Base-by-base conservation (phyloP, 306 rosid genomes). In the Carpinus viminea region DNA sequence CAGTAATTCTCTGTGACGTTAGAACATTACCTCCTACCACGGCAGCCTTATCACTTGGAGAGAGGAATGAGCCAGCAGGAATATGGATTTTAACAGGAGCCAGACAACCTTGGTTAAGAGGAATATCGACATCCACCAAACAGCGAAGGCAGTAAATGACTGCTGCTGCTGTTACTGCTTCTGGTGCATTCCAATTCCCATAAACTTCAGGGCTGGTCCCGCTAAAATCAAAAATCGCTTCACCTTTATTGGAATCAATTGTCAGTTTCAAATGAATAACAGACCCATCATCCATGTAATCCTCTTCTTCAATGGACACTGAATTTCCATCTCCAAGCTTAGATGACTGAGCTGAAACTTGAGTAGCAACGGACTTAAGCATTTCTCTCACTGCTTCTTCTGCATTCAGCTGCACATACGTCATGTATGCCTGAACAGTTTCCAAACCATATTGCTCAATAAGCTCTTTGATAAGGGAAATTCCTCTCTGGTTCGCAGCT, bases 281-380 rank as follows among this genome's bases (percentile, higher is more conserved):
- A 59, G 98, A 94, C 15, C 98, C 97, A 73, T 94, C 98, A 85
- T 94, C 98, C 98, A 94, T 94, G 88, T 85, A 92, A 83, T 94
- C 98, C 88, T 94, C 94, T 80, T 94, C 97, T 82, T 89, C 96
- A 16, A 94, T 76, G 70, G 86, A 84, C 55, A 86, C 87, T 15
- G 52, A 73, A 66, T 70, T 82, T 69, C 64, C 79, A 66, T 83
- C 80, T 53, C 68, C 81, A 43, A 75, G 24, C 60, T 62, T 57
- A 50, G 68, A 17, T 60, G 90, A 80, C 77, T 79, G 80, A 9
- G 93, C 82, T 47, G 86, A 83, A 81, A 91, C 89, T 79, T 79
- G 89, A 2, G 84, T 78, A 66, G 92, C 90, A 65, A 91, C 88
- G 12, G 93, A 85, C 83, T 91, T 92, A 69, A 94, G 92, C 98